phyloP scores from a whole-genome alignment of 306 rosid species.

The Elaeagnus macrophylla region DNA sequence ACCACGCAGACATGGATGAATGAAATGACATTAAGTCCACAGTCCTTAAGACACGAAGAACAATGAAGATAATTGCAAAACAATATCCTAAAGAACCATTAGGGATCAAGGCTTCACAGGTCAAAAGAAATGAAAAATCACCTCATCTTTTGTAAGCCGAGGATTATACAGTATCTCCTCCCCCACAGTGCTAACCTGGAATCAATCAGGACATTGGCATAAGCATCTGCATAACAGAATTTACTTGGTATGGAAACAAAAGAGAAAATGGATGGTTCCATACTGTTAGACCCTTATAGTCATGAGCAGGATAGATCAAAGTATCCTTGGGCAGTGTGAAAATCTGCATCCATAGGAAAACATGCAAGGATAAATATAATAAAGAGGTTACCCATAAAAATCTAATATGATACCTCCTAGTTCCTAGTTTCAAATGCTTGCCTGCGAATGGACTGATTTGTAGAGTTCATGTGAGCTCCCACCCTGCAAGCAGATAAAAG shows the following conservation, averaged over 20 bases:
- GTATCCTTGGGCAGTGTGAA: slow-evolving; percentile 77
- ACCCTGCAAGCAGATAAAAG: slow-evolving; percentile 47
- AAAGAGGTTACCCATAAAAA: too few species aligned
- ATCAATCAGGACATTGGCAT: slow-evolving; percentile 19
- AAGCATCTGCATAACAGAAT: slow-evolving; percentile 14
- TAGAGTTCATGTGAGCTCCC: slow-evolving; percentile 85
- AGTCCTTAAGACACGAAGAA: too few species aligned
- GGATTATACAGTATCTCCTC: slow-evolving; percentile 75
- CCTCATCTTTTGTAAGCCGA: slow-evolving; percentile 75
- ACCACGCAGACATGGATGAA: too few species aligned
- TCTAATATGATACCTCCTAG: neutral
- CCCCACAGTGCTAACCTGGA: slow-evolving; percentile 83
- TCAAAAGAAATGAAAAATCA: slow-evolving; percentile 13
- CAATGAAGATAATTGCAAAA: too few species aligned
- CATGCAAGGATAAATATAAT: neutral
- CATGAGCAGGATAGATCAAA: slow-evolving; percentile 80
- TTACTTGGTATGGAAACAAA: neutral
- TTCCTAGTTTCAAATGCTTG: slow-evolving; percentile 22
- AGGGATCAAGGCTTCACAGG: too few species aligned
- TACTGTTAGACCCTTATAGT: slow-evolving; percentile 89
- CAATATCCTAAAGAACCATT: too few species aligned
- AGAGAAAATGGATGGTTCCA: slow-evolving; percentile 17
- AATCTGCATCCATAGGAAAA: slow-evolving; percentile 44
- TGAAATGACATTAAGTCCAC: too few species aligned
- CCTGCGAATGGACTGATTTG: slow-evolving; percentile 90